Percentiles rank a stretch among this genome's conserved stretches.
These are phyloP conservation scores for Tulasnella calospora DNA, from an alignment of 768 basidiomycete genomes.

Conservation along the genomic window DNA sequence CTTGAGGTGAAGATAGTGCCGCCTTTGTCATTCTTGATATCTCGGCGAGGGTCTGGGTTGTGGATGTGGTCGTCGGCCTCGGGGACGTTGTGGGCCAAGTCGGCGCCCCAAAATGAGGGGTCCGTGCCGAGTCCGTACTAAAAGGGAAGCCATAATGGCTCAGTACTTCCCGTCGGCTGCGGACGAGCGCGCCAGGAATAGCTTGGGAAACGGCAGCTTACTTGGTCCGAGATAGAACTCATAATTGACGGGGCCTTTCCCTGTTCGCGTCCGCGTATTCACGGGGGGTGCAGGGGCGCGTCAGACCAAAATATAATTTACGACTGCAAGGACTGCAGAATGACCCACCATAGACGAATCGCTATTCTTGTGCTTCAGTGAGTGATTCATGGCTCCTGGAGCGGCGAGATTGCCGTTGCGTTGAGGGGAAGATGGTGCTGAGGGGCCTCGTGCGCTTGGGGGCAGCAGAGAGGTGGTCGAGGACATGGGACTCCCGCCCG, in stretches of 20 bases:
- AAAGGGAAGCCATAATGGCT: slow-evolving; percentile 1
- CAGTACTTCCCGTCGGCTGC: neutral
- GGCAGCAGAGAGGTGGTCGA: slow-evolving; percentile 9
- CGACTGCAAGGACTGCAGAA: neutral
- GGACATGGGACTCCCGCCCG: slow-evolving; percentile 2
- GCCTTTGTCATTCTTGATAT: slow-evolving; percentile 51
- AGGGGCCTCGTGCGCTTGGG: slow-evolving; percentile 2
- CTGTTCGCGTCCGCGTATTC: neutral
- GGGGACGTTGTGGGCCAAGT: slow-evolving; percentile 51
- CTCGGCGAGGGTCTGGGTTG: slow-evolving; percentile 63
- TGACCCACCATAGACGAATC: slow-evolving; percentile 12
- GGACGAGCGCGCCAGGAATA: neutral
- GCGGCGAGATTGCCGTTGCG: neutral
- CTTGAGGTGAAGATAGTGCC: slow-evolving; percentile 61
- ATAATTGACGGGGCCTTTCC: neutral
- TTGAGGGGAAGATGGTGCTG: neutral
- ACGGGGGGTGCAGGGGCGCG: neutral
- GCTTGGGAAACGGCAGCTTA: neutral
- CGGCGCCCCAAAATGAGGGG: slow-evolving; percentile 66
- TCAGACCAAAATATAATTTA: neutral
- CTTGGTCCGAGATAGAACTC: slow-evolving; percentile 20
- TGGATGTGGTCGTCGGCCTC: slow-evolving; percentile 71
- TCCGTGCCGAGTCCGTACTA: slow-evolving; percentile 73
- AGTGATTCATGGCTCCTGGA: neutral
- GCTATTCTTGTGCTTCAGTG: slow-evolving; percentile 17